Evolutionary conservation across 2,329 filamentous ascomycete genomes (phyloP), one percentile per base, ranked within the genome.

Genomic region (Xylariaceae sp.): DNA sequence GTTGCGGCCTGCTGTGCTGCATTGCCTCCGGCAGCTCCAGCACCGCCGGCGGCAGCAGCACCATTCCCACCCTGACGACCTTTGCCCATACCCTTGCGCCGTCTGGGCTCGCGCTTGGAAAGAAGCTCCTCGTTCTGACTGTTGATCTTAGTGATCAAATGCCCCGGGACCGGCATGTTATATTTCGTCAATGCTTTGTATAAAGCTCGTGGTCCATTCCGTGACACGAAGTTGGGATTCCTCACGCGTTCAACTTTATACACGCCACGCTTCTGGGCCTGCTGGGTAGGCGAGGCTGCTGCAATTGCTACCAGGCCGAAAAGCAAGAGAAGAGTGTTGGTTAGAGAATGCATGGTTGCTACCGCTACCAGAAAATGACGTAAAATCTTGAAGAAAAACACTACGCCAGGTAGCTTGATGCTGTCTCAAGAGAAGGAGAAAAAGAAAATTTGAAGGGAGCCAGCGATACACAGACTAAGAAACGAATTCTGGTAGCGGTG

Each of bases 181-280:
- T 65, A 66, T 51, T 66, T 66, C 19, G 61, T 55, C n/a, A 66
- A 56, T 14, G 63, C 60, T 49, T 66, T 66, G 14, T 64, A 49
- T 22, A 66, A 51, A 18, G 62, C 57, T 47, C 61, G 56, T 36
- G 63, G 63, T 3, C 64, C 64, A 49, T 66, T 65, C 19, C 55
- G 58, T n/a, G 61, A 60, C 19, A 51, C 55, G 31, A 53, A 61
- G 44, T 60, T 58, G n/a, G 62, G 64, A 42, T 66, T 66, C 35
- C 57, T 31, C 11, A 65, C 59, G 47, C 63, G 58, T 45, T 66
- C 63, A 36, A 66, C 63, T 44, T 65, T 66, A 54, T 59, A 66
- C 32, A 63, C 55, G 12, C 64, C 64, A 48, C 64, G 58, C 56
- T 66, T 66, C 45, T 64, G 58, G 42, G 65, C 53, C n/a, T 38